Base-by-base conservation (phyloP, 139 green algal genomes). In the Dunaliella sp. region DNA sequence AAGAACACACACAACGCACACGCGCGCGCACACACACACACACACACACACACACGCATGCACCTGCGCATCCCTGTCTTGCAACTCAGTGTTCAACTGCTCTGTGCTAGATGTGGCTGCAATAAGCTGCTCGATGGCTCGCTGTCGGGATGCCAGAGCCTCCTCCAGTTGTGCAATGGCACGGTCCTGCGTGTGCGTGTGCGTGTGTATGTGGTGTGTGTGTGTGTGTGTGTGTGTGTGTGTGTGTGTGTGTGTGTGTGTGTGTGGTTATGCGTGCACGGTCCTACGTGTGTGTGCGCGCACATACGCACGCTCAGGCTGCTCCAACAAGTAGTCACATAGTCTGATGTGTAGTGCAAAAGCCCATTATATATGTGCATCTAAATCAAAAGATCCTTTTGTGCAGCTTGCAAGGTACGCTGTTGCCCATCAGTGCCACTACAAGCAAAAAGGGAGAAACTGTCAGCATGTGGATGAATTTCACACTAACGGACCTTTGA, bases 101-200 rank as follows among this genome's bases (percentile, higher is more conserved):
- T 34, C 81, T 74, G 59, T 84, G 34, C 36, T 58, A 75, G 25
- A 36, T 32, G 48, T 65, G 48, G 84, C 74, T 75, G 87, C 81
- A 1, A 86, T 35, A 1, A 89, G 77, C 48, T 89, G 77, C 83
- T 91, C 88, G 31, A 93, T 59, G 1, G 89, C 86, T 1, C 87
- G 87, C 83, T 94, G 89, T 3, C 88, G 86, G 21, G 86, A 90
- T 0, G 82, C 80, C 32, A 95, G 87, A 0, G 90, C 92, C 37
- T 93, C 92, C 73, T 95, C 93, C 34, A 96, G 86, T 90, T 96
- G 93, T 75, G 75, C 2, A 31, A 96, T 93, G 31, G 94, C 93
- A 30, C 89, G 33, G 83, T 96, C 93, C 48, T 65, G 48, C 7
- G 48, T 65, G 7, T 65, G 16, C 48, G 16, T 16, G 48, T 65